Conservation (phyloP, 768 basidiomycete species). For the Suillus paluster region DNA sequence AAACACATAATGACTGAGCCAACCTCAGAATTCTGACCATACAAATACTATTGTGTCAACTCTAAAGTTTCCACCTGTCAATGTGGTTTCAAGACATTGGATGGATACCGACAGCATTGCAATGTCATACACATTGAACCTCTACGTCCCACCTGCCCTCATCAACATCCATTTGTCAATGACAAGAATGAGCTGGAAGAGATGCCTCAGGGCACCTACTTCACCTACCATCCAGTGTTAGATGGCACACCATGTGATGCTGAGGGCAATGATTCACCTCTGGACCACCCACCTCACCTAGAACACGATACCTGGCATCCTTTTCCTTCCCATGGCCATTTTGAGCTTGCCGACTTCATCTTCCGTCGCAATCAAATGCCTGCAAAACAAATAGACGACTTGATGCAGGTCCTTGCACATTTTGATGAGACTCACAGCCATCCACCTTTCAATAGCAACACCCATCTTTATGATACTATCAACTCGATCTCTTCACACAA, state of each 20-base stretch:
- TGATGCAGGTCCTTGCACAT: slow-evolving; percentile 11
- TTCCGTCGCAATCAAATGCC: slow-evolving; percentile 13
- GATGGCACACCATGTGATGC: slow-evolving; percentile 3
- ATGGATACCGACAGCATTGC: not conserved
- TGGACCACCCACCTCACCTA: no score
- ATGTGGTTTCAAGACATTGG: slow-evolving; percentile 1
- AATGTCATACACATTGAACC: not conserved
- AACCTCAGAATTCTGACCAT: slow-evolving; percentile 1
- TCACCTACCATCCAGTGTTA: slow-evolving; percentile 9
- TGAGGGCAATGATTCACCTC: no score
- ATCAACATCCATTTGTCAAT: slow-evolving; percentile 1
- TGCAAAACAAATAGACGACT: slow-evolving; percentile 10
- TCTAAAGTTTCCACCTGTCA: slow-evolving; percentile 1
- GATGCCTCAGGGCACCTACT: slow-evolving; percentile 9
- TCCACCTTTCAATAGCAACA: slow-evolving; percentile 26
- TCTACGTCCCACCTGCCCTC: not conserved
- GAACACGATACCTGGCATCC: slow-evolving; percentile 7
- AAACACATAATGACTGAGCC: no score
- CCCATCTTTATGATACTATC: slow-evolving; percentile 28
- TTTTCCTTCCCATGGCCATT: slow-evolving; percentile 4
- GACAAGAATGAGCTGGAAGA: not conserved
- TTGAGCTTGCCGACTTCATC: slow-evolving; percentile 12
- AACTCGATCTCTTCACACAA: slow-evolving; percentile 29
- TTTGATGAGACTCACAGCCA: slow-evolving; percentile 14
- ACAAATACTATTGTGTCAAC: slow-evolving; percentile 8